Conservation (phyloP, 305 asterid species). For the Coffea humblotiana region DNA sequence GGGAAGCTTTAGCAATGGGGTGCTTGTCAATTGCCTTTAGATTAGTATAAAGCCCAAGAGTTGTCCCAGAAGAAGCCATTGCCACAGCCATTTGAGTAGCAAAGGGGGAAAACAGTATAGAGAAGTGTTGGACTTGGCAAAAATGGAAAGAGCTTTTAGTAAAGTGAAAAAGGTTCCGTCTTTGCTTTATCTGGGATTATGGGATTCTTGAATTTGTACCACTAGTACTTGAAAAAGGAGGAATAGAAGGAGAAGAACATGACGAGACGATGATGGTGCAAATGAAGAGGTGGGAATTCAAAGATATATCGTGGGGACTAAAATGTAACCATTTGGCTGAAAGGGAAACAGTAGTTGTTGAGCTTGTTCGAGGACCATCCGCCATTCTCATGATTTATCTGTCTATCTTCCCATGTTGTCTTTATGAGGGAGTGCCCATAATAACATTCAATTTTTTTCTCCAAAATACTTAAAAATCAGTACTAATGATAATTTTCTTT, state of each 20-base stretch:
- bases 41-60: constrained; percentile 43
- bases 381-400: constrained; percentile 49
- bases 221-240: constrained; percentile 8
- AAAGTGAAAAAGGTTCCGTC: constrained; percentile 14
- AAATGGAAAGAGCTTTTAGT: background rate
- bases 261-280: constrained; percentile 4
- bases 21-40: constrained; percentile 59
- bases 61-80: constrained; percentile 69
- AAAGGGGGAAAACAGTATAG: background rate
- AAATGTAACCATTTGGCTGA: constrained; percentile 20
- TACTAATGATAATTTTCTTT: constrained; percentile 12
- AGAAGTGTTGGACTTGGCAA: background rate
- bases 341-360: constrained; percentile 26
- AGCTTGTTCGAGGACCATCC: constrained; percentile 49
- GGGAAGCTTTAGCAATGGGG: constrained; percentile 38
- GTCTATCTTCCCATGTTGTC: constrained; percentile 26
- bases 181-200: background rate
- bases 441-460: background rate
- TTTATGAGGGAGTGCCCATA: constrained; percentile 11
- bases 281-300: constrained; percentile 18
- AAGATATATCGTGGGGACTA: constrained; percentile 23
- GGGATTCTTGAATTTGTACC: constrained; percentile 17
- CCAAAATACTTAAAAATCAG: background rate
- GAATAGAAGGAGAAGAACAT: constrained; percentile 14
- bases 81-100: constrained; percentile 61